A percentile compares a stretch with the other conserved stretches of the same genome.
Conservation (phyloP, 2,329 filamentous ascomycete species). For the Alternaria sp. region DNA sequence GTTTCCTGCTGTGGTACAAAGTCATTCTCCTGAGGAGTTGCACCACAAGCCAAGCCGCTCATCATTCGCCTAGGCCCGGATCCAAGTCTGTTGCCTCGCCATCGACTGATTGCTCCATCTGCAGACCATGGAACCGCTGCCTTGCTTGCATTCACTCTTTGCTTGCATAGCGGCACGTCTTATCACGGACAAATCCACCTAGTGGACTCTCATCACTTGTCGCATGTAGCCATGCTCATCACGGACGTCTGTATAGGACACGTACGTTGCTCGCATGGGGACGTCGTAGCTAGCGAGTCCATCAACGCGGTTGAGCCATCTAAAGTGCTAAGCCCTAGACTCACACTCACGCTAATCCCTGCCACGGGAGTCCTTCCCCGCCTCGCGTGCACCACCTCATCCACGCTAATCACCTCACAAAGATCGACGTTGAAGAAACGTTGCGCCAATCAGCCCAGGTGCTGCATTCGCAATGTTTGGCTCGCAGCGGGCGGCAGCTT, state of each 20-base stretch:
- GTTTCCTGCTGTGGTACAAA: slow-evolving; percentile 14
- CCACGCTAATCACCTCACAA: slow-evolving; percentile 17
- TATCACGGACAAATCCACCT: slow-evolving; percentile 3
- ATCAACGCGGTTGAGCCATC: slow-evolving; percentile 20
- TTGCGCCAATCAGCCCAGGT: slow-evolving; percentile 22
- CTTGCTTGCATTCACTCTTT: slow-evolving; percentile 3
- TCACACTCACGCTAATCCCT: slow-evolving; percentile 13
- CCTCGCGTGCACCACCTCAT: slow-evolving; percentile 17
- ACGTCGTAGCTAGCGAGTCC: slow-evolving; percentile 17
- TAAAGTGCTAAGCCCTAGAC: slow-evolving; percentile 18
- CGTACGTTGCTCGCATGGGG: slow-evolving; percentile 6
- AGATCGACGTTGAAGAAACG: slow-evolving; percentile 23
- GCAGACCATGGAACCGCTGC: background rate
- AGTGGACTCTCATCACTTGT: slow-evolving; percentile 7
- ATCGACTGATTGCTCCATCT: slow-evolving; percentile 7
- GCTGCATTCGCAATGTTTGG: slow-evolving; percentile 18
- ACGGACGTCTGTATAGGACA: slow-evolving; percentile 8
- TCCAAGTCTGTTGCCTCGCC: background rate
- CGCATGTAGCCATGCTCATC: slow-evolving; percentile 9
- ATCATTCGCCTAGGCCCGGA: background rate
- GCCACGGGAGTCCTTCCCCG: slow-evolving; percentile 28
- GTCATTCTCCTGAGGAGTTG: slow-evolving; percentile 7
- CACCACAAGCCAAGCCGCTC: slow-evolving; percentile 5
- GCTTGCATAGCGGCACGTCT: slow-evolving; percentile 4
- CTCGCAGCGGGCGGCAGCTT: slow-evolving; percentile 16